Evolutionary conservation across 345 rosid species (phyloP).

Genomic region (Rubroshorea leprosula): DNA sequence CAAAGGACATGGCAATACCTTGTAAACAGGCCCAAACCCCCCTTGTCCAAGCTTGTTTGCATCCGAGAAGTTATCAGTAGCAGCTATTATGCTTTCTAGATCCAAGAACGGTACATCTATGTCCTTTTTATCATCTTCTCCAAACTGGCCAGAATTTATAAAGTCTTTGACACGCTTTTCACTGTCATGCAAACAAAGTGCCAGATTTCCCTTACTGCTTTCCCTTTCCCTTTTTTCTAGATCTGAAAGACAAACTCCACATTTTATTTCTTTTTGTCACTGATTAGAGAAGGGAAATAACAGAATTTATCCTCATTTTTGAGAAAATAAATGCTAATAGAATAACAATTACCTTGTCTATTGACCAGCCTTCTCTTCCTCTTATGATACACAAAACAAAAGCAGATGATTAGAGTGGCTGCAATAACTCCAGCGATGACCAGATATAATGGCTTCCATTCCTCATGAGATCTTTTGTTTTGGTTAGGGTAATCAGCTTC

Average conservation of each 20-base stretch:
- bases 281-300: no score
- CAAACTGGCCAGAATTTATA: not conserved
- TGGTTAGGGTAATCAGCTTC: no score
- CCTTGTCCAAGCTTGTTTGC: constrained; percentile 75
- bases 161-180: constrained; percentile 10
- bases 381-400: constrained; percentile 3
- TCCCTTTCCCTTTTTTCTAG: not conserved
- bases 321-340: not conserved
- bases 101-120: constrained; percentile 23
- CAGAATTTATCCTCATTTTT: not conserved
- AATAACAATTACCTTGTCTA: constrained; percentile 17
- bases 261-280: not conserved
- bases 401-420: constrained; percentile 7
- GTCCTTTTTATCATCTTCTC: constrained; percentile 16
- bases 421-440: constrained; percentile 10
- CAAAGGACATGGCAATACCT: constrained; percentile 31
- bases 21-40: constrained; percentile 79
- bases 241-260: not conserved
- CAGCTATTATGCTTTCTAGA: constrained; percentile 22
- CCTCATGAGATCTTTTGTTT: no score
- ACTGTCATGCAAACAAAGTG: constrained; percentile 6
- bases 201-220: constrained; percentile 3
- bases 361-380: constrained; percentile 10
- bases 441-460: not conserved
- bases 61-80: constrained; percentile 58